These are phyloP conservation scores for Spizellomyces sp. DNA, from an alignment of 192 early-diverging fungal species.

Conservation along the genomic window DNA sequence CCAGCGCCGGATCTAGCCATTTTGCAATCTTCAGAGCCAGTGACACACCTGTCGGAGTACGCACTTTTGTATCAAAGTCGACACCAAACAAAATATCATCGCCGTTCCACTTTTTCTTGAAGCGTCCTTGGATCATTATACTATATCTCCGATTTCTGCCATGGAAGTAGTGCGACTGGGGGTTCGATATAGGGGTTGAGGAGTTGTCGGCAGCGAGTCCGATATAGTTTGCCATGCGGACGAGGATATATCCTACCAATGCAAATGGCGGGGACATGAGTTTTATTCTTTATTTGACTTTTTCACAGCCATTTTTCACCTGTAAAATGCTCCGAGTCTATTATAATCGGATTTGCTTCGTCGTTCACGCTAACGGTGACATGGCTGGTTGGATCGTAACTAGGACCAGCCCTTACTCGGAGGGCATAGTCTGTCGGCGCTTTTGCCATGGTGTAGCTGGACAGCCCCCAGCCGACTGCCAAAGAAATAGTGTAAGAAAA, in stretches of 20 bases:
- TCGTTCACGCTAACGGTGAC: constrained; percentile 41
- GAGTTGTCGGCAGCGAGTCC: constrained; percentile 29
- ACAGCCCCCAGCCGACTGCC: too few relatives aligned
- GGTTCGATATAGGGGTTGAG: constrained; percentile 23
- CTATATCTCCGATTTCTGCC: constrained; percentile 46
- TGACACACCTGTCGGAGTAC: constrained; percentile 29
- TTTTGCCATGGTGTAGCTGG: constrained; percentile 8
- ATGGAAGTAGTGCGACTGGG: constrained; percentile 41
- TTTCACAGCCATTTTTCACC: neutral
- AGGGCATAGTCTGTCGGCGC: constrained; percentile 35
- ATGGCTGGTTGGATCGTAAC: constrained; percentile 26
- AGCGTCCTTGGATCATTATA: constrained; percentile 45
- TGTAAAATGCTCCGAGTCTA: constrained; percentile 37
- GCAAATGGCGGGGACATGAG: too few relatives aligned
- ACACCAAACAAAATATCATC: constrained; percentile 47
- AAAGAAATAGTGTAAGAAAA: too few relatives aligned
- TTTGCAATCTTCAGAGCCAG: constrained; percentile 47
- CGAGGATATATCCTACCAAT: constrained; percentile 34
- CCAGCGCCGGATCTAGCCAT: constrained; percentile 48
- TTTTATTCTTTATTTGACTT: too few relatives aligned
- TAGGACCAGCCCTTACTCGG: constrained; percentile 31
- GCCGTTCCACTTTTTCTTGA: constrained; percentile 39
- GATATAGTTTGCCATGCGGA: constrained; percentile 39
- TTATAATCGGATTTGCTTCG: constrained; percentile 38
- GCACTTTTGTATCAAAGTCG: constrained; percentile 32